Percentiles rank a stretch among this genome's conserved stretches.
Conservation (phyloP, 306 rosid genomes). For the Begonia loranthoides region DNA sequence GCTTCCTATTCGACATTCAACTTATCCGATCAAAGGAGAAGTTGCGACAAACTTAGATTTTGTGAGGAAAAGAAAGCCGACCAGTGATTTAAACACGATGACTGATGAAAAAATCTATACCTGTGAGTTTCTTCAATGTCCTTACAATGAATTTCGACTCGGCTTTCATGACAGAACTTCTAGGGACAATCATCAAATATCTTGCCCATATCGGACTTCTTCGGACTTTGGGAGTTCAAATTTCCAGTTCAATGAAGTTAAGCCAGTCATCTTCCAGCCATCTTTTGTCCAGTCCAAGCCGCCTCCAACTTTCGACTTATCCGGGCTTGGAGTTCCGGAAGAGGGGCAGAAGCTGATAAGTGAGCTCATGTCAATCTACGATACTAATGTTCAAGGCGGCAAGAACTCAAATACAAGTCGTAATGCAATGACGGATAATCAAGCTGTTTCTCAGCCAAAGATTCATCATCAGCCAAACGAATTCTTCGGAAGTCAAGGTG, state of each 20-base stretch:
- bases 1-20: conserved; percentile 23
- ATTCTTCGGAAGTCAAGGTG: conserved; percentile 21
- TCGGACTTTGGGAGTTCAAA: conserved; percentile 20
- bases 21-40: conserved; percentile 41
- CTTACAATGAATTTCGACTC: conserved; percentile 31
- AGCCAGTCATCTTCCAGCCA: conserved; percentile 37
- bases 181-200: conserved; percentile 54
- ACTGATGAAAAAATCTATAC: conserved; percentile 41
- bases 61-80: conserved; percentile 46
- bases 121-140: conserved; percentile 46
- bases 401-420: conserved; percentile 13
- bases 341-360: conserved; percentile 42
- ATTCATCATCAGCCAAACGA: conserved; percentile 28
- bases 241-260: conserved; percentile 40
- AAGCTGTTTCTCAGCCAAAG: conserved; percentile 18
- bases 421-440: conserved; percentile 17
- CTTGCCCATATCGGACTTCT: conserved; percentile 20
- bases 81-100: conserved; percentile 26
- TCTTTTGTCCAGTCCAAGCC: conserved; percentile 27
- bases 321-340: conserved; percentile 45
- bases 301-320: conserved; percentile 23
- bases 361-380: conserved; percentile 45
- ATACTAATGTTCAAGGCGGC: conserved; percentile 27
- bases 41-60: conserved; percentile 40
- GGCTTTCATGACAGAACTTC: conserved; percentile 47